Evolutionary conservation across 2,329 filamentous ascomycete species (phyloP), one percentile per base, ranked within the genome.

Genomic region (Lasiodiplodia gonubiensis): DNA sequence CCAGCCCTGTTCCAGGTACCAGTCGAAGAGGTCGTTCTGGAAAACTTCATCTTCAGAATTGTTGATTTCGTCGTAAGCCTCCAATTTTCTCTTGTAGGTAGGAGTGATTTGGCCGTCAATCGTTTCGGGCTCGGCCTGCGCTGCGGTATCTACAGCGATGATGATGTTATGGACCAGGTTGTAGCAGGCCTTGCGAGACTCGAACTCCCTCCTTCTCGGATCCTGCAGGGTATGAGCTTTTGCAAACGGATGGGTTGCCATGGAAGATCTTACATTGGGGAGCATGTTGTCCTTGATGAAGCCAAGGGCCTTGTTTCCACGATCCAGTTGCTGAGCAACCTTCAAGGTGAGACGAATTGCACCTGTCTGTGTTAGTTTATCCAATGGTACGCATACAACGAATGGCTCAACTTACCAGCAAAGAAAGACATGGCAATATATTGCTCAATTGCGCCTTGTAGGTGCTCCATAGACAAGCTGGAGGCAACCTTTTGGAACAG

Each of bases 1-100:
- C 89, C 92, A 94, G 21, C 91, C 90, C 76, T 94, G 90, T 65
- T 86, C 81, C 71, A 98, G 89, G 79, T 99, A 99, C 94, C 95
- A 99, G 74, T 97, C 94, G 77, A 97, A 99, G n/a, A 99, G 85
- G 73, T 92, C 93, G 69, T 92, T 96, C 77, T 98, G 91, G 82
- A 99, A 99, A 4, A 97, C 92, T 74, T 97, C 92, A 72, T 99
- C 95, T 16, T 90, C 87, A 0, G 94, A 97, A 68, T 86, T 87
- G 75, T 96, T 92, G 72, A 99, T 93, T 2, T 97, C 92, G 53
- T 90, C 88, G 79, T 98, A 97, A 0, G 95, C 94, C 80, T 99
- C 94, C 60, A 88, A 87, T 70, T 92, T 88, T 78, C 95, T 93
- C 55, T 90, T 94, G 2, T 90, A 89, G 23, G 92, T 87, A 14